Conservation (phyloP, 345 rosid species). For the Punica granatum region DNA sequence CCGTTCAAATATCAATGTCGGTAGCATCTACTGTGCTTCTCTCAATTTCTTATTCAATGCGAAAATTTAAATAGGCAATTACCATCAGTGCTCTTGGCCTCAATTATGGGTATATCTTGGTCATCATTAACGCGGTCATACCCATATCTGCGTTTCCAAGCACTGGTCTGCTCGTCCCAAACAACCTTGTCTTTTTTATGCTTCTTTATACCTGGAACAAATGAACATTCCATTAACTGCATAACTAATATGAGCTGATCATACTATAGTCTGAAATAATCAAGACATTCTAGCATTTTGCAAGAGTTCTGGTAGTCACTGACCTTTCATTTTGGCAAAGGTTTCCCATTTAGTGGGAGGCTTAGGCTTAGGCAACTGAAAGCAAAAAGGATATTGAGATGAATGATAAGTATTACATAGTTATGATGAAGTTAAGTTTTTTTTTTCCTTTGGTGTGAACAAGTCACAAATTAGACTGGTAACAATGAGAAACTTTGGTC, state of each 20-base stretch:
- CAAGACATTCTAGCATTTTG: background rate
- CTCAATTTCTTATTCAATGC: background rate
- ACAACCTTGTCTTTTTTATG: slow-evolving; percentile 75
- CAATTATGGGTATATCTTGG: slow-evolving; percentile 70
- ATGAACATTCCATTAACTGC: background rate
- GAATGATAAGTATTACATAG: background rate
- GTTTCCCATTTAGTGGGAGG: slow-evolving; percentile 53
- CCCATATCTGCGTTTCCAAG: slow-evolving; percentile 85
- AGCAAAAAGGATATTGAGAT: background rate
- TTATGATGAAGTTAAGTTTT: background rate
- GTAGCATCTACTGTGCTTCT: background rate
- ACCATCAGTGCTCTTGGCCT: slow-evolving; percentile 85
- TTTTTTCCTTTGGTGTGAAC: too few species aligned
- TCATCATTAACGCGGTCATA: slow-evolving; percentile 93
- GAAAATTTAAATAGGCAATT: slow-evolving; percentile 6
- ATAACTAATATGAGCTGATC: background rate
- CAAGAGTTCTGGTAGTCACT: background rate
- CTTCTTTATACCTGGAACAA: slow-evolving; percentile 68
- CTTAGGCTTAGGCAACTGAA: slow-evolving; percentile 49
- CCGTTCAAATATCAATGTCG: background rate
- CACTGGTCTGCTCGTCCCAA: slow-evolving; percentile 76
- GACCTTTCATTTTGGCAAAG: slow-evolving; percentile 50
- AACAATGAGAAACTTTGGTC: background rate
- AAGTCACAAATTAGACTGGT: too few species aligned
- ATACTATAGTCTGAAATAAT: background rate